Evolutionary conservation across 148 eudicot genomes (phyloP).

Genomic region (Diospyros lotus): DNA sequence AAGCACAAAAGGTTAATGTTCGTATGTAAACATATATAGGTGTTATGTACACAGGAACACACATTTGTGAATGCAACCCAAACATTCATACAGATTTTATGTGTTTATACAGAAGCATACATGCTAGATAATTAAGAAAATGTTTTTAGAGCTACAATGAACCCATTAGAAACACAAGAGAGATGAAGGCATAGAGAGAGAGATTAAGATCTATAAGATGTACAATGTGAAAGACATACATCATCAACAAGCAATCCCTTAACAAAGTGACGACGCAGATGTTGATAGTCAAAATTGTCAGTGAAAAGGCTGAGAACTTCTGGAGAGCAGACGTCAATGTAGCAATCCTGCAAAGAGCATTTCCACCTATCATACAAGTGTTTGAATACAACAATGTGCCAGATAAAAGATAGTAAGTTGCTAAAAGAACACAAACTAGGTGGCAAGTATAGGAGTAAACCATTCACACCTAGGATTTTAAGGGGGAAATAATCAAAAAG

Average conservation of each 20-base stretch:
- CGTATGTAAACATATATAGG: not conserved
- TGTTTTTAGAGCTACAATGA: not conserved
- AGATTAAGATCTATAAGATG: slow-evolving; percentile 2
- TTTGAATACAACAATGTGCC: not conserved
- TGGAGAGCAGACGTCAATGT: slow-evolving; percentile 84
- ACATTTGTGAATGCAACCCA: too few species aligned
- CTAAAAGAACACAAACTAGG: not conserved
- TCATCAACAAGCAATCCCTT: slow-evolving; percentile 89
- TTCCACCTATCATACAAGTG: slow-evolving; percentile 2
- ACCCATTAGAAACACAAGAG: not conserved
- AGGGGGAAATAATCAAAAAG: not conserved
- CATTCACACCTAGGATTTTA: not conserved
- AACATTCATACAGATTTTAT: too few species aligned
- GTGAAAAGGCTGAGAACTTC: slow-evolving; percentile 88
- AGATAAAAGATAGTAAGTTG: not conserved
- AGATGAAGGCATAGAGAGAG: slow-evolving; percentile 12
- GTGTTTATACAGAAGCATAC: too few species aligned
- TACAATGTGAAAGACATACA: slow-evolving; percentile 39
- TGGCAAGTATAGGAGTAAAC: not conserved
- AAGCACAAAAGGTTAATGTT: not conserved
- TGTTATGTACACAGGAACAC: too few species aligned
- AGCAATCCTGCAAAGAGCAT: slow-evolving; percentile 75
- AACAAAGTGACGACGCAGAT: slow-evolving; percentile 90
- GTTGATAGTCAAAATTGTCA: slow-evolving; percentile 98
- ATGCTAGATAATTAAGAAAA: not conserved